Evolutionary conservation across 306 rosid species (phyloP).

Genomic region (Begonia loranthoides): DNA sequence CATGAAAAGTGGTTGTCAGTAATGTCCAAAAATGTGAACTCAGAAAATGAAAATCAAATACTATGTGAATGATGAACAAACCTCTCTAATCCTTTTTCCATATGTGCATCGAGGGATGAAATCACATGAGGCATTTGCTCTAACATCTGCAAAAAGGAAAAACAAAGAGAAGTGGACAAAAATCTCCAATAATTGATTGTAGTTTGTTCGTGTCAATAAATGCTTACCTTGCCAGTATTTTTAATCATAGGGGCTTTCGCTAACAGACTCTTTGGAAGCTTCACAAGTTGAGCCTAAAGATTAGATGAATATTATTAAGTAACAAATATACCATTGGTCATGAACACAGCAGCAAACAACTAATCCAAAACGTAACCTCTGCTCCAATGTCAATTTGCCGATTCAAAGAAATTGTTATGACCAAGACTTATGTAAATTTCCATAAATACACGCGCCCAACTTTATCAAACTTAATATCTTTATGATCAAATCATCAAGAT

Average conservation of each 20-base stretch:
- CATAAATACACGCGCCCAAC: too few species aligned
- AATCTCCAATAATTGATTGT: background rate
- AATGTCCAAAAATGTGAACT: background rate
- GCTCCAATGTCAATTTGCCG: too few species aligned
- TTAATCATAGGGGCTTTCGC: slow-evolving; percentile 47
- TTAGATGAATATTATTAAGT: background rate
- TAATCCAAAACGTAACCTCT: too few species aligned
- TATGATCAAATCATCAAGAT: too few species aligned
- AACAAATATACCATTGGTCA: background rate
- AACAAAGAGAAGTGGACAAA: background rate
- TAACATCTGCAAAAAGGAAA: slow-evolving; percentile 40
- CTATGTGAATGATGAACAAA: slow-evolving; percentile 8
- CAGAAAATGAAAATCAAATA: background rate
- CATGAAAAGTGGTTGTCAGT: background rate
- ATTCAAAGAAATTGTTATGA: too few species aligned
- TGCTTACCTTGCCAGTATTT: slow-evolving; percentile 67
- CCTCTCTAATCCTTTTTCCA: slow-evolving; percentile 76
- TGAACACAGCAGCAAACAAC: too few species aligned
- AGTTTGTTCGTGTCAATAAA: background rate
- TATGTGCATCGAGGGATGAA: slow-evolving; percentile 70
- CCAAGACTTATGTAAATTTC: too few species aligned
- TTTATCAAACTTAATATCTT: too few species aligned
- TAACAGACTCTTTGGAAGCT: slow-evolving; percentile 77
- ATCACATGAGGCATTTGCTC: slow-evolving; percentile 76
- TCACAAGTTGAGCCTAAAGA: slow-evolving; percentile 50